Base-by-base conservation (phyloP, 2,329 filamentous ascomycete species). In the Alternaria ethzedia region DNA sequence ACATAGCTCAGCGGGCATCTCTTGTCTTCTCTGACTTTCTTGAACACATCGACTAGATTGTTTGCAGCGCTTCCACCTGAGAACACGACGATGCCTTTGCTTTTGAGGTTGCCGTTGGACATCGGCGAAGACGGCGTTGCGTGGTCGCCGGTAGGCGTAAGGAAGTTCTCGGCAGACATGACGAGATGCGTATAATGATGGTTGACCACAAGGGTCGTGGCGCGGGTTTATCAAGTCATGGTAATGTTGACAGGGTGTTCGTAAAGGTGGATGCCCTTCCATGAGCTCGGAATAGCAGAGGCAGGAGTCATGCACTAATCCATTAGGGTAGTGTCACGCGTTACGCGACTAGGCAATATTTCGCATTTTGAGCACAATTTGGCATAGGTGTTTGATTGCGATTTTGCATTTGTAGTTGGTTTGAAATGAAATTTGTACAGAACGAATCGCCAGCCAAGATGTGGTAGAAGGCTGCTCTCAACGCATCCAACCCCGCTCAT, bases 11-110 rank as follows among this genome's bases (percentile, higher is more conserved):
- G 82, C 3, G 86, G 83, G 74, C 90, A 91, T 44, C 86, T 81
- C 65, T 91, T 91, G 70, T 86, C 89, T 66, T 89, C 80, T 26
- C 83, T 79, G 6, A 88, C 81, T 21, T 82, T 80, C 62, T 85
- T 90, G 81, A 97, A 97, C 11, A 97, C 92, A 78, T 97, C 95
- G 44, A 97, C 95, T 6, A 97, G 87, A 74, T 87, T 96, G 77
- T 97, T 98, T 6, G 95, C 94, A n/a, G 94, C 95, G 70, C 93
- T 97, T 57, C 94, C 94, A 43, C 94, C 94, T 1, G 94, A 96
- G 80, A 97, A 96, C 54, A 97, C 90, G 21, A 94, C 92, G 61
- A 97, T 90, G 63, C 90, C 90, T 68, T 80, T 78, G 8, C 73
- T 58, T 59, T 75, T 78, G 64, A 64, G 56, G 65, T 61, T 57